Conservation (phyloP, 345 rosid species). For the Mangifera indica region DNA sequence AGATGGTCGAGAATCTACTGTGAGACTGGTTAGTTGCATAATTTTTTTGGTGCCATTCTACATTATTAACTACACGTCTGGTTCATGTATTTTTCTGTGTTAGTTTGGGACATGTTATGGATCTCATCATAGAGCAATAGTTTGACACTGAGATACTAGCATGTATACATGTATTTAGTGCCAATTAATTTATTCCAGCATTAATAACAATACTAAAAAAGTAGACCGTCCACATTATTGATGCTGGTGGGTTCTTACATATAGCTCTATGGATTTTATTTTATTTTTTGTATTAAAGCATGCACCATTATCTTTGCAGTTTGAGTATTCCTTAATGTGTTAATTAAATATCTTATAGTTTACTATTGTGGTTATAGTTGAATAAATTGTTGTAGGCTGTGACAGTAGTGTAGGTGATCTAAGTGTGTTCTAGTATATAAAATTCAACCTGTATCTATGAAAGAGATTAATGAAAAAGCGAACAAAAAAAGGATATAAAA, state of each 20-base stretch:
- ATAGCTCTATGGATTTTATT: neutral
- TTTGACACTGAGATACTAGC: neutral
- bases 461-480: too few species aligned
- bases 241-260: neutral
- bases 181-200: neutral
- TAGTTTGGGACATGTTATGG: neutral
- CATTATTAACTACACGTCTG: neutral
- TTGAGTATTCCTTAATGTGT: neutral
- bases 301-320: neutral
- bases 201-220: neutral
- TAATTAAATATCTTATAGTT: too few species aligned
- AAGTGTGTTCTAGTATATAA: too few species aligned
- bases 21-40: slow-evolving; percentile 63
- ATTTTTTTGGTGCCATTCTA: neutral
- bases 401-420: too few species aligned
- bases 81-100: slow-evolving; percentile 1
- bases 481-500: too few species aligned
- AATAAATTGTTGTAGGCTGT: too few species aligned
- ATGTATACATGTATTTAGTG: neutral
- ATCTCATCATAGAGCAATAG: neutral
- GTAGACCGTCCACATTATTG: neutral
- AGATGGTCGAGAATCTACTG: slow-evolving; percentile 74
- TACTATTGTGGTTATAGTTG: too few species aligned
- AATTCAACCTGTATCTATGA: too few species aligned
- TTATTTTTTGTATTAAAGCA: neutral